Conservation (phyloP, 78 protist species). For the Dictyostelium purpureum region DNA sequence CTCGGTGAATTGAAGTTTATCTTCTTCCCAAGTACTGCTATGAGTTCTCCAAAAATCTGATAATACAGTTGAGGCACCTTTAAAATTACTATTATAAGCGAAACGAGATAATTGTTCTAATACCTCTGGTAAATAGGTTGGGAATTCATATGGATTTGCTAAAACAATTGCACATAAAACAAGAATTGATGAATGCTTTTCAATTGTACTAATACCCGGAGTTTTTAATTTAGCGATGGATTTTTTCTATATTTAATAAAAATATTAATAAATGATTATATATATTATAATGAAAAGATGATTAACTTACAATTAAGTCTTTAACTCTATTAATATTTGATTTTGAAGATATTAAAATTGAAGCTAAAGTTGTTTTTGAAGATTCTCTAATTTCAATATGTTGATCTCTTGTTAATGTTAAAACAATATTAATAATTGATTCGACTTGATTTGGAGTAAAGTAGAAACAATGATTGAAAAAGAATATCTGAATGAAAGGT, state of each 20-base stretch:
- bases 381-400: constrained; percentile 67
- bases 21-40: constrained; percentile 63
- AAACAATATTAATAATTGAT: background rate
- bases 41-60: constrained; percentile 75
- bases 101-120: constrained; percentile 17
- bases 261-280: background rate
- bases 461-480: constrained; percentile 24
- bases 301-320: constrained; percentile 20
- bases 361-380: constrained; percentile 33
- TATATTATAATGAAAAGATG: background rate
- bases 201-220: background rate
- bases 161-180: constrained; percentile 17
- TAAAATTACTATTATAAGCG: background rate
- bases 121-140: constrained; percentile 45
- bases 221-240: background rate
- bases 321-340: background rate
- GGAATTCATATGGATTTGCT: constrained; percentile 51
- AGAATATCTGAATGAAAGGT: constrained; percentile 54
- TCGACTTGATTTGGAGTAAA: constrained; percentile 30
- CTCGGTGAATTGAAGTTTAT: constrained; percentile 42
- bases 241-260: background rate
- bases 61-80: constrained; percentile 11
- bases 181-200: constrained; percentile 23
- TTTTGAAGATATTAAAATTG: constrained; percentile 32
- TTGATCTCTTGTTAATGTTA: background rate